Evolutionary conservation across 257 asterid genomes (phyloP).

Genomic region (Paulownia fortunei): DNA sequence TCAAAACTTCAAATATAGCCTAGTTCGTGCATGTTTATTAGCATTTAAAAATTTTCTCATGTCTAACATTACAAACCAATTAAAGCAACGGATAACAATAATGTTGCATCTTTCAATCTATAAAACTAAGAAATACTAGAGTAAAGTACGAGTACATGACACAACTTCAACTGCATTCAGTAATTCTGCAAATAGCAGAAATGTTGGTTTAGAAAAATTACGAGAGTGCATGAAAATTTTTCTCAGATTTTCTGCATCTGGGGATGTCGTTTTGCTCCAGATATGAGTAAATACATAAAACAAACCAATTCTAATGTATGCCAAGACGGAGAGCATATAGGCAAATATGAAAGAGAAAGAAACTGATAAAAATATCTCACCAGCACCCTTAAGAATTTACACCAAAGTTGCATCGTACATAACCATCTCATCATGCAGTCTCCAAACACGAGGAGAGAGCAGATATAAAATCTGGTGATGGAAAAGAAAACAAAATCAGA

Average conservation of each 20-base stretch:
- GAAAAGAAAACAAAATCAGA: constrained; percentile 25
- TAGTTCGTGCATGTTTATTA: neutral
- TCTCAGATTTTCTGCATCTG: neutral
- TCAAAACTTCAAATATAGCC: neutral
- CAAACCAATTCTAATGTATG: neutral
- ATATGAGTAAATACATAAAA: neutral
- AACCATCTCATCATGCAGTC: constrained; percentile 17
- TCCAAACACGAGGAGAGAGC: neutral
- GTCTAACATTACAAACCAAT: neutral
- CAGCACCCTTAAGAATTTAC: constrained; percentile 14
- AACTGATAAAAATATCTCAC: constrained; percentile 7
- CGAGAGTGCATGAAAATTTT: no score
- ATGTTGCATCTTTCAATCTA: neutral
- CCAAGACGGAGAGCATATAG: neutral
- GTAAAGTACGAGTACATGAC: neutral
- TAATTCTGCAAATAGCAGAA: no score
- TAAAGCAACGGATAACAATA: neutral
- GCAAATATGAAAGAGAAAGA: neutral
- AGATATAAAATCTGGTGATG: neutral
- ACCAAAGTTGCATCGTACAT: neutral
- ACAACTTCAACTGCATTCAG: neutral
- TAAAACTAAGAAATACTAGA: neutral
- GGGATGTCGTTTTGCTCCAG: neutral
- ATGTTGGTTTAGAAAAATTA: no score
- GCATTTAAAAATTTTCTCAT: neutral